Percentiles rank a stretch among this genome's conserved stretches.
Evolutionary conservation across 73 alveolate genomes (phyloP).

Genomic region (Uronychia setigera): DNA sequence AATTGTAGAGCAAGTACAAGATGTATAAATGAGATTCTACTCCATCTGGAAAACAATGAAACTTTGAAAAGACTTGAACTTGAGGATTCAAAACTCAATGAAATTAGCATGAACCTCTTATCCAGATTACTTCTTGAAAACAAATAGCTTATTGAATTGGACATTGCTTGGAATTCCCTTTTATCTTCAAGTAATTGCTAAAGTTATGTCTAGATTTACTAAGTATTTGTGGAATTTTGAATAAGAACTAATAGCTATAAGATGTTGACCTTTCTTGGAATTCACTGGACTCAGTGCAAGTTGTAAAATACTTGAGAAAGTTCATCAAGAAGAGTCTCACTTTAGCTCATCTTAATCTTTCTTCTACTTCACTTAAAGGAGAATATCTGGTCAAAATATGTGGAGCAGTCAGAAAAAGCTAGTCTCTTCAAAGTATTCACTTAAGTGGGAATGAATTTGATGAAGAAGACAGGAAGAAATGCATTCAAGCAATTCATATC

Average conservation of each 20-base stretch:
- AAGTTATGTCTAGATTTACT: neutral
- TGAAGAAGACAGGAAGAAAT: neutral
- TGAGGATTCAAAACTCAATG: neutral
- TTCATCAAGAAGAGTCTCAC: neutral
- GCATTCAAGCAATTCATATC: neutral
- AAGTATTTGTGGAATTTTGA: neutral
- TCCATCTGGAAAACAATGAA: too few species aligned
- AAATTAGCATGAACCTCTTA: neutral
- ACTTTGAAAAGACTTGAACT: neutral
- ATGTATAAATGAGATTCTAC: neutral
- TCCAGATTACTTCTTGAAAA: neutral
- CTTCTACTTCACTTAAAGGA: neutral
- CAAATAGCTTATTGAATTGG: neutral
- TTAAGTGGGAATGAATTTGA: neutral
- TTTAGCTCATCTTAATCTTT: neutral
- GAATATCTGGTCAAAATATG: neutral
- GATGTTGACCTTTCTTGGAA: neutral
- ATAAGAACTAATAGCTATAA: neutral
- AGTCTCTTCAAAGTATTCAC: neutral
- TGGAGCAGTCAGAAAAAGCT: neutral
- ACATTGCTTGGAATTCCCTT: neutral
- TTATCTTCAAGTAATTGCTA: neutral
- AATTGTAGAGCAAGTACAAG: neutral
- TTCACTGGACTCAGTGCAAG: neutral
- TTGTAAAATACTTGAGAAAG: neutral